Evolutionary conservation across 768 basidiomycete genomes (phyloP).

Genomic region (Calocybe gangraenosa): DNA sequence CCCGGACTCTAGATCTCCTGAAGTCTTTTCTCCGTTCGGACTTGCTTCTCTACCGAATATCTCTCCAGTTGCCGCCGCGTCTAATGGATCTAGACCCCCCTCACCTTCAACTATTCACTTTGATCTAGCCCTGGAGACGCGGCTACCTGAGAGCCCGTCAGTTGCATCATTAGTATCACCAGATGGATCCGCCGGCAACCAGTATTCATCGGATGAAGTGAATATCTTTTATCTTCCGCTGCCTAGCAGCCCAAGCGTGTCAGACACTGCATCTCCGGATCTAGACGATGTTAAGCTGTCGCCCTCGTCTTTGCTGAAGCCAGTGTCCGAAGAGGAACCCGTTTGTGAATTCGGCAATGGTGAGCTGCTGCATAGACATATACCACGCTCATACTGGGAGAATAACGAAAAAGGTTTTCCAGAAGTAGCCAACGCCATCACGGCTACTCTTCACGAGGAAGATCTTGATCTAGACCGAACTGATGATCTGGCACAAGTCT

Average conservation of each 20-base stretch:
- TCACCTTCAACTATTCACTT: not conserved
- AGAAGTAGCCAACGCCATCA: too few species aligned
- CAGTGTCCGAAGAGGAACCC: too few species aligned
- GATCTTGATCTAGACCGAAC: too few species aligned
- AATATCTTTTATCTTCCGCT: not conserved
- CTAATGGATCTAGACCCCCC: constrained; percentile 14
- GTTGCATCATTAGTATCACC: not conserved
- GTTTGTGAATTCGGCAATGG: too few species aligned
- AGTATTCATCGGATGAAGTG: not conserved
- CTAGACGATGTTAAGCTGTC: too few species aligned
- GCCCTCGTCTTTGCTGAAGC: too few species aligned
- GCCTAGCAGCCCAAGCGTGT: constrained; percentile 1
- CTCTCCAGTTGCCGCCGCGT: constrained; percentile 29
- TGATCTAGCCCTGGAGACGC: constrained; percentile 1
- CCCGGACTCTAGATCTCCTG: constrained; percentile 22
- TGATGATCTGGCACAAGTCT: too few species aligned
- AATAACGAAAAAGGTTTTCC: too few species aligned
- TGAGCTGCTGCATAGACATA: too few species aligned
- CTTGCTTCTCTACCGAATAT: constrained; percentile 28
- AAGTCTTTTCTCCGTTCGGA: constrained; percentile 30
- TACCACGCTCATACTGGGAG: too few species aligned
- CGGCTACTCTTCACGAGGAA: too few species aligned
- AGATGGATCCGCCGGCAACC: not conserved
- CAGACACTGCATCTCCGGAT: constrained; percentile 2
- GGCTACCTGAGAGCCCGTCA: constrained; percentile 2